Evolutionary conservation across 345 rosid species (phyloP).

Genomic region (Melaleuca quinquenervia): DNA sequence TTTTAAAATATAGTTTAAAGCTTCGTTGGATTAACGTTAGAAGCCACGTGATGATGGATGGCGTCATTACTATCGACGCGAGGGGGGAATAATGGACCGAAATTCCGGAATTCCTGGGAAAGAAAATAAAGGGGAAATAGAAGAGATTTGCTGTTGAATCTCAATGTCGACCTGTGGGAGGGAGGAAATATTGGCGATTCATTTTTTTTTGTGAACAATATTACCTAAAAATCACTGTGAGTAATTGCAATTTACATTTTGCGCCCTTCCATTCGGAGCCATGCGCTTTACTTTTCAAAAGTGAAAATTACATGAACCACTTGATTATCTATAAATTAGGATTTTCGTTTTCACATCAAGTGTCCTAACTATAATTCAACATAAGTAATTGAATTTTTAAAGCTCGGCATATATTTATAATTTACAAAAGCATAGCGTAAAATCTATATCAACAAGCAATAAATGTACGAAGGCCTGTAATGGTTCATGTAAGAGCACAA

Average conservation of each 20-base stretch:
- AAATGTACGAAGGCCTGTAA: fast-evolving
- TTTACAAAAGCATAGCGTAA: background rate
- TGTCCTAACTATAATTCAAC: background rate
- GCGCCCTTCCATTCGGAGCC: background rate
- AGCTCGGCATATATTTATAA: background rate
- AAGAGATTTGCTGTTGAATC: background rate
- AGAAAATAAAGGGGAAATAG: background rate
- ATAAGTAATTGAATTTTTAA: background rate
- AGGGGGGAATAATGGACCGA: background rate
- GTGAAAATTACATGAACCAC: background rate
- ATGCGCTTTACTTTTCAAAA: background rate
- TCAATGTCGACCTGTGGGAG: background rate
- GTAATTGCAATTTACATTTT: too few relatives aligned
- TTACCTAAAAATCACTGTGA: too few relatives aligned
- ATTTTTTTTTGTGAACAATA: too few relatives aligned
- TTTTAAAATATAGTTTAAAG: too few relatives aligned
- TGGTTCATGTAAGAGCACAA: background rate
- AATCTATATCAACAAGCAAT: background rate
- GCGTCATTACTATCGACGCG: background rate
- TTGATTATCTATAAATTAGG: background rate
- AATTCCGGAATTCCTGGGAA: background rate
- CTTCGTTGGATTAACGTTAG: background rate
- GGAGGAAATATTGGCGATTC: background rate
- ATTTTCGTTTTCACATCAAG: background rate
- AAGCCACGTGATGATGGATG: background rate